A percentile compares a stretch with the other conserved stretches of the same genome.
Evolutionary conservation across 2,329 filamentous ascomycete genomes (phyloP).

Genomic region (Colletotrichum lentis): DNA sequence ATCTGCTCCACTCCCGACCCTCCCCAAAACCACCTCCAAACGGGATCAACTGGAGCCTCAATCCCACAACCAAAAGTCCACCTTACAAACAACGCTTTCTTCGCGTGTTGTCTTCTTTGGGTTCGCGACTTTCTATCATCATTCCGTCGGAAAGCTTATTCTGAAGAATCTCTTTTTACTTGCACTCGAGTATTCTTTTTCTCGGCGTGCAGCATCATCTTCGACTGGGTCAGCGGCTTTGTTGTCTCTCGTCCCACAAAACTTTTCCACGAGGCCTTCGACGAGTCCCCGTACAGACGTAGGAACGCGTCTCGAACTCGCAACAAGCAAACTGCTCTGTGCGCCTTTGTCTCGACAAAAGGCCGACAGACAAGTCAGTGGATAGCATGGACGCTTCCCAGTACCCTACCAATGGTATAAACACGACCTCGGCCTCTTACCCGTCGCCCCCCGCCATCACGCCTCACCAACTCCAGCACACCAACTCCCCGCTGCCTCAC

Average conservation of each 20-base stretch:
- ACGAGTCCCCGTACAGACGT: constrained; percentile 36
- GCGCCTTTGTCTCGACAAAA: constrained; percentile 38
- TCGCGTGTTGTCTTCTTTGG: constrained; percentile 35
- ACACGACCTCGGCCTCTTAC: constrained; percentile 60
- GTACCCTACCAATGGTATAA: constrained; percentile 65
- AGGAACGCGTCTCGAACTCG: constrained; percentile 37
- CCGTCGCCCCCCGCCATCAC: constrained; percentile 61
- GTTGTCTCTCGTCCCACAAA: constrained; percentile 37
- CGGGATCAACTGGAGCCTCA: constrained; percentile 40
- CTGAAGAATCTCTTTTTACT: constrained; percentile 12
- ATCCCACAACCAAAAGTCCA: constrained; percentile 39
- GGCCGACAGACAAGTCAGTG: constrained; percentile 24
- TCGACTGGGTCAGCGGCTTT: constrained; percentile 28
- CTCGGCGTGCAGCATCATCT: constrained; percentile 22
- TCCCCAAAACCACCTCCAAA: constrained; percentile 40
- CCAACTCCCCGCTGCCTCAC: constrained; percentile 56
- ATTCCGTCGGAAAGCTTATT: constrained; percentile 29
- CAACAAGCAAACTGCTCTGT: constrained; percentile 30
- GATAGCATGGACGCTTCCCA: constrained; percentile 64
- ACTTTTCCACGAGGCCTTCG: constrained; percentile 30
- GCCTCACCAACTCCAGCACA: constrained; percentile 60
- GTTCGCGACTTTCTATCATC: constrained; percentile 37
- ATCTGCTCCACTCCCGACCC: constrained; percentile 39
- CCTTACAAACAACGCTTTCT: constrained; percentile 37
- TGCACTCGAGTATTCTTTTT: constrained; percentile 22